phyloP scores from a whole-genome alignment of 306 rosid genomes.

The Cicer chorassanicum region DNA sequence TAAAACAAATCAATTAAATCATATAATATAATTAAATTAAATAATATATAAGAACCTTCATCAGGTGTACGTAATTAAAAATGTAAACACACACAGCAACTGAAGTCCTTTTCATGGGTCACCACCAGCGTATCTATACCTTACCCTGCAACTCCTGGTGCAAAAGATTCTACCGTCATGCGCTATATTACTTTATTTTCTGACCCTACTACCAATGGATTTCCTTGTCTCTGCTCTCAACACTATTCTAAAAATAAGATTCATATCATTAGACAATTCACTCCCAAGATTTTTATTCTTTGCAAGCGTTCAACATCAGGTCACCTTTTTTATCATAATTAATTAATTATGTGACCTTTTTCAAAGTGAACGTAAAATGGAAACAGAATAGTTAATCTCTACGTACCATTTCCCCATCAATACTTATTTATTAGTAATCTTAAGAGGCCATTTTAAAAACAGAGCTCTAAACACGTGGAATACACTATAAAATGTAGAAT shows the following conservation, averaged over 20 bases:
- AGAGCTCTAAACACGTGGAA: constrained; percentile 1
- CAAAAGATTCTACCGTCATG: constrained; percentile 31
- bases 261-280: constrained; percentile 6
- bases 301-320: constrained; percentile 32
- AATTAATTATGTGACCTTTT: neutral
- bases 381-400: constrained; percentile 29
- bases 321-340: neutral
- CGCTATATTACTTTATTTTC: constrained; percentile 10
- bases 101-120: constrained; percentile 26
- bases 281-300: constrained; percentile 40
- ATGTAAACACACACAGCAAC: neutral
- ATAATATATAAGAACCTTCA: neutral
- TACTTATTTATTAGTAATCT: neutral
- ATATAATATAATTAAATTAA: neutral
- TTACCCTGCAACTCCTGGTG: constrained; percentile 28
- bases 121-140: constrained; percentile 12
- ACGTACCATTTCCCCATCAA: constrained; percentile 8
- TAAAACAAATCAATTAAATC: neutral
- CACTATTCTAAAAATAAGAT: constrained; percentile 31
- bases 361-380: constrained; percentile 5
- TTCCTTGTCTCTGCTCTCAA: constrained; percentile 26
- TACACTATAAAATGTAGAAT: constrained; percentile 7
- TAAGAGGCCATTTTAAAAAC: neutral
- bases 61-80: neutral
- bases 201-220: constrained; percentile 44